phyloP scores from a whole-genome alignment of 345 rosid species.

The Populus euphratica region DNA sequence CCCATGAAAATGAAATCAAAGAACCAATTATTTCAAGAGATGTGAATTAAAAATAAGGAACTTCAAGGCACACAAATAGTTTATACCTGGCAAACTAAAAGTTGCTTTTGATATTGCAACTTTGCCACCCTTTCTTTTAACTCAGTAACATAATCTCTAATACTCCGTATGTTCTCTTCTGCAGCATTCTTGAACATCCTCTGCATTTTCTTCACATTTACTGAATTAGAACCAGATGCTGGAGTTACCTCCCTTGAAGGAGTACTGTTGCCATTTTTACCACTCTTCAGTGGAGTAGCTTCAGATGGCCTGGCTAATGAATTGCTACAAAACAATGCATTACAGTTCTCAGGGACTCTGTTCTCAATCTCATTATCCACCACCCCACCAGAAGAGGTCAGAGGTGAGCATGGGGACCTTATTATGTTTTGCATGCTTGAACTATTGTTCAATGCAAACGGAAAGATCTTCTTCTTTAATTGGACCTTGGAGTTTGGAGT shows the following conservation, averaged over 20 bases:
- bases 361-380: constrained; percentile 60
- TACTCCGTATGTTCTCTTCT: constrained; percentile 83
- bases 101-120: constrained; percentile 96
- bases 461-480: constrained; percentile 64
- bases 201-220: constrained; percentile 87
- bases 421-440: constrained; percentile 75
- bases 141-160: constrained; percentile 78
- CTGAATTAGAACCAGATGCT: constrained; percentile 50
- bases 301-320: constrained; percentile 24
- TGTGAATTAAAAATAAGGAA: neutral
- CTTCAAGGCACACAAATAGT: neutral
- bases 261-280: constrained; percentile 18
- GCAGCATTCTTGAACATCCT: constrained; percentile 95
- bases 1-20: neutral
- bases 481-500: constrained; percentile 55
- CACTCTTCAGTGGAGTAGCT: constrained; percentile 43
- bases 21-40: neutral
- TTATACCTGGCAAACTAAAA: constrained; percentile 89
- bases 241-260: constrained; percentile 72
- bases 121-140: constrained; percentile 93
- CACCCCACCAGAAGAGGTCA: constrained; percentile 54
- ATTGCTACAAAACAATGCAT: constrained; percentile 23
- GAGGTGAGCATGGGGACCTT: constrained; percentile 78
- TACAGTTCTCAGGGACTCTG: constrained; percentile 59
- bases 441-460: constrained; percentile 65